A percentile compares a stretch with the other conserved stretches of the same genome.
Evolutionary conservation across 495 filamentous ascomycete species (phyloP).

Genomic region (Lindgomyces ingoldianus): DNA sequence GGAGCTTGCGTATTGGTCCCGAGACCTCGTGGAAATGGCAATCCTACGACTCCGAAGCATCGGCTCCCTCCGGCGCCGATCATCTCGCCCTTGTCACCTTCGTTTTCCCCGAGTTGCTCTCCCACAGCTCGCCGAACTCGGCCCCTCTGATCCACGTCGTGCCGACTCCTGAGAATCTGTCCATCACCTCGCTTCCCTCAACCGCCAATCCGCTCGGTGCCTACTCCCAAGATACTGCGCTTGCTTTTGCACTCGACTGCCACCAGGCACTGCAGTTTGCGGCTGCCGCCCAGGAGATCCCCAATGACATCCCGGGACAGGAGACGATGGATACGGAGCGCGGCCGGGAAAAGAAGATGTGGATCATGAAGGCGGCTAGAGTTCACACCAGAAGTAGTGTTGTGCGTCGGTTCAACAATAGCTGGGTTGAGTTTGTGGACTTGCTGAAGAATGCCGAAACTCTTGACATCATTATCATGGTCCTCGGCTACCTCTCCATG

Average conservation of each 20-base stretch:
- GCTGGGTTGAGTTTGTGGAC: conserved; percentile 85
- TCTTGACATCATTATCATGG: conserved; percentile 96
- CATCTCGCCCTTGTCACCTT: conserved; percentile 84
- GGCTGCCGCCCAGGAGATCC: conserved; percentile 75
- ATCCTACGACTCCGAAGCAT: too few species aligned
- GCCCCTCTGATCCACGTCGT: conserved; percentile 66
- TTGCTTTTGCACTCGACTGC: conserved; percentile 79
- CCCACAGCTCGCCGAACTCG: conserved; percentile 60
- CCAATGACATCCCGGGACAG: conserved; percentile 47
- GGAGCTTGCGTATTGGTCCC: conserved; percentile 69
- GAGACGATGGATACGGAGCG: conserved; percentile 48
- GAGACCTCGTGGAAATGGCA: conserved; percentile 95
- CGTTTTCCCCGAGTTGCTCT: conserved; percentile 84
- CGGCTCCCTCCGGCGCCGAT: conserved; percentile 48
- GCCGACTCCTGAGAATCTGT: conserved; percentile 72
- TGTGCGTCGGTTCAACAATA: conserved; percentile 63
- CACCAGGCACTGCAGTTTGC: conserved; percentile 74
- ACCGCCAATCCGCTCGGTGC: conserved; percentile 77
- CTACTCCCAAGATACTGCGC: conserved; percentile 78
- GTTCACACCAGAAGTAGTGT: conserved; percentile 58
- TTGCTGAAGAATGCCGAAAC: conserved; percentile 94
- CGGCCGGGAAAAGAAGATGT: conserved; percentile 65
- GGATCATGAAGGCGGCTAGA: conserved; percentile 89
- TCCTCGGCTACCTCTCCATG: conserved; percentile 95
- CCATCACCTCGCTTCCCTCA: conserved; percentile 71